These are phyloP conservation scores for Moricandia arvensis DNA, from an alignment of 345 rosid genomes.

Conservation along the genomic window DNA sequence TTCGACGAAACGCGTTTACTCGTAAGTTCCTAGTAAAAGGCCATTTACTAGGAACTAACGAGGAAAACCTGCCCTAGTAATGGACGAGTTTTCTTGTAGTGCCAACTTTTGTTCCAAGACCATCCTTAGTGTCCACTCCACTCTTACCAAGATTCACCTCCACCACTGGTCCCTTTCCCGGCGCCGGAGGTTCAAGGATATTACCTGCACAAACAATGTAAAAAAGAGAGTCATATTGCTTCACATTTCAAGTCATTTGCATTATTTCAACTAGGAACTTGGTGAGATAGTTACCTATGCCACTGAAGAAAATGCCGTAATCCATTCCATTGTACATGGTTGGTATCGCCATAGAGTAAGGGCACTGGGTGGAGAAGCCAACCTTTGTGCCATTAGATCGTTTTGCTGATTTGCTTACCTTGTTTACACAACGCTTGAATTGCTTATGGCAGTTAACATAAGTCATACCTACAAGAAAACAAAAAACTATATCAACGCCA, in stretches of 20 bases:
- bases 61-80: no score
- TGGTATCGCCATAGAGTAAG: constrained; percentile 66
- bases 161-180: background rate
- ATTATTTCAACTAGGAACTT: constrained; percentile 34
- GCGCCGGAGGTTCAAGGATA: background rate
- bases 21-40: no score
- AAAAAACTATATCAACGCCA: background rate
- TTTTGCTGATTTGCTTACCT: constrained; percentile 44
- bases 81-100: no score
- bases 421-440: constrained; percentile 69
- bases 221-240: constrained; percentile 2
- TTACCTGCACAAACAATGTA: constrained; percentile 26
- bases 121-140: constrained; percentile 17
- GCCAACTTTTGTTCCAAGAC: constrained; percentile 23
- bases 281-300: constrained; percentile 45
- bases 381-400: constrained; percentile 38
- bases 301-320: constrained; percentile 70
- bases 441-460: constrained; percentile 66
- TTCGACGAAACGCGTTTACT: no score
- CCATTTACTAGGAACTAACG: no score
- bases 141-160: constrained; percentile 11
- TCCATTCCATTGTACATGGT: constrained; percentile 84
- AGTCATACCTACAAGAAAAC: constrained; percentile 48
- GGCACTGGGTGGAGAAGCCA: constrained; percentile 69
- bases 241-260: background rate